phyloP scores from a whole-genome alignment of 768 basidiomycete genomes.

The Lentinula boryana region DNA sequence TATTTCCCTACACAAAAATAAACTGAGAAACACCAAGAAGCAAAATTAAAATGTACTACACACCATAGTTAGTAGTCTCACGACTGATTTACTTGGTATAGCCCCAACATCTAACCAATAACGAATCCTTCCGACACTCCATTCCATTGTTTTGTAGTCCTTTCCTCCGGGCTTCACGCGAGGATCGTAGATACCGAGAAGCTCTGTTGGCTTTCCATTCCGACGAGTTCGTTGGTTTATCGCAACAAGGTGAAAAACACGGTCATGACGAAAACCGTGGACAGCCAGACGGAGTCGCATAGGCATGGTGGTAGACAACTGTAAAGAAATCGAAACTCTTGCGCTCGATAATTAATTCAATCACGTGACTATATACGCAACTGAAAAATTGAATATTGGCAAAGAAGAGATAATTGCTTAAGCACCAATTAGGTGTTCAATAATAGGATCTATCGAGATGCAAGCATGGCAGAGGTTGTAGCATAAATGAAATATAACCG shows the following conservation, averaged over 20 bases:
- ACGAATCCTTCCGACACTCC: slow-evolving; percentile 86
- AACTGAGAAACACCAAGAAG: not conserved
- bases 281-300: slow-evolving; percentile 83
- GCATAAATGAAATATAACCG: not conserved
- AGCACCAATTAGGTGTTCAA: not conserved
- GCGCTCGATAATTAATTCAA: not conserved
- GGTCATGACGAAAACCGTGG: slow-evolving; percentile 69
- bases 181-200: slow-evolving; percentile 81
- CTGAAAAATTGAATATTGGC: too few species aligned
- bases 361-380: not conserved
- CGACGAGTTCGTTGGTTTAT: slow-evolving; percentile 65
- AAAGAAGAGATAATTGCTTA: too few species aligned
- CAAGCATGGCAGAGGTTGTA: not conserved
- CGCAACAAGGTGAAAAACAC: slow-evolving; percentile 83
- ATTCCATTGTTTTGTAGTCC: slow-evolving; percentile 70
- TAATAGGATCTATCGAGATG: not conserved
- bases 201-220: slow-evolving; percentile 83
- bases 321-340: not conserved
- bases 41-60: slow-evolving; percentile 22
- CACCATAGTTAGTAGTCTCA: slow-evolving; percentile 75
- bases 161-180: slow-evolving; percentile 38
- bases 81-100: slow-evolving; percentile 70
- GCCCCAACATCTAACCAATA: slow-evolving; percentile 90
- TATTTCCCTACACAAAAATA: slow-evolving; percentile 44
- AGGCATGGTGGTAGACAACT: slow-evolving; percentile 45